Conservation (phyloP, 805 yeast species). For the Saccharomycopsis sp. region DNA sequence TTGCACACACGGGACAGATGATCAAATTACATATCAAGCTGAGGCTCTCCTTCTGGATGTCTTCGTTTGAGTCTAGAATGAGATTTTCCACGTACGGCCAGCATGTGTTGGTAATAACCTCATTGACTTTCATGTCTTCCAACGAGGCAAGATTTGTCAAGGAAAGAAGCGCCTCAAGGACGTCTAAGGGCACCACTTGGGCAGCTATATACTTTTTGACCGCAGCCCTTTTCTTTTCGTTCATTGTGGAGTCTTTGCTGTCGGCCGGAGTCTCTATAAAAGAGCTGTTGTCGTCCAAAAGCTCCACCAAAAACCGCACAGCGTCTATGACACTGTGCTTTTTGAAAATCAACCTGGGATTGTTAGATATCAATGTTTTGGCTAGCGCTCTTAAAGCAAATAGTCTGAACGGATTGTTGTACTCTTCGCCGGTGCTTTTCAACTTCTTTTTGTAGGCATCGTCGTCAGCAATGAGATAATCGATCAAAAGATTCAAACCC, state of each 20-base stretch:
- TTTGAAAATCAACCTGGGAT: constrained; percentile 37
- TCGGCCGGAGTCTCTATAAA: not conserved
- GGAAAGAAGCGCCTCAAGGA: constrained; percentile 40
- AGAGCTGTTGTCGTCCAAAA: constrained; percentile 35
- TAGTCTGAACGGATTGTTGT: constrained; percentile 23
- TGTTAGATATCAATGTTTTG: constrained; percentile 36
- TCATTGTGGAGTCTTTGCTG: constrained; percentile 21
- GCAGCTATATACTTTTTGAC: constrained; percentile 5
- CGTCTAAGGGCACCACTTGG: constrained; percentile 31
- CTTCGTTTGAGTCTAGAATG: constrained; percentile 31
- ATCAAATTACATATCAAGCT: constrained; percentile 44
- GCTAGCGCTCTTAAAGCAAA: constrained; percentile 39
- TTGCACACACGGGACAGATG: constrained; percentile 27
- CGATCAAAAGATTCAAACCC: constrained; percentile 33
- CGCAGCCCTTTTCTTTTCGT: not conserved
- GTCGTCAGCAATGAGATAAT: constrained; percentile 31
- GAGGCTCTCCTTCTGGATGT: constrained; percentile 40
- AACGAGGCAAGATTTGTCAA: constrained; percentile 45
- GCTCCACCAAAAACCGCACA: constrained; percentile 43
- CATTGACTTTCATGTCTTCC: constrained; percentile 29
- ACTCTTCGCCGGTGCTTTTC: constrained; percentile 1
- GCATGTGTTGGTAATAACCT: constrained; percentile 28
- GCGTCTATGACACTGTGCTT: constrained; percentile 36
- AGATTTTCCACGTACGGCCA: constrained; percentile 30
- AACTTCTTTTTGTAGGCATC: constrained; percentile 25